Evolutionary conservation across 331 rosid species (phyloP).

Genomic region (Pyracantha coccinea): DNA sequence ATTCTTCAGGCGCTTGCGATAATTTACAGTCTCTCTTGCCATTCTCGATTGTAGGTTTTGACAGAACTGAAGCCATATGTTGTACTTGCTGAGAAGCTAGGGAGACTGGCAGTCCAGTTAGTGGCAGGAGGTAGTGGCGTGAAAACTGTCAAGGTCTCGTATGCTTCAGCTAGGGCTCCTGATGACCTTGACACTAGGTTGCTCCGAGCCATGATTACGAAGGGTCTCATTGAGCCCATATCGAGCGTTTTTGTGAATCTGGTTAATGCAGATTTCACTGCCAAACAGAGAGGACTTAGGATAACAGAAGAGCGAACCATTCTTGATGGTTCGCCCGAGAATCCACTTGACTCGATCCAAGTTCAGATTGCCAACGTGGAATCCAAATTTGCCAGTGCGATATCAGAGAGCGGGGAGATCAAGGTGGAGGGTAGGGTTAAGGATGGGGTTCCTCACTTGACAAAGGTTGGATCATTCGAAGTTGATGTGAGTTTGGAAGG

Average conservation of each 20-base stretch:
- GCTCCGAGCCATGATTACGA: slow-evolving; percentile 96
- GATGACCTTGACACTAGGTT: slow-evolving; percentile 97
- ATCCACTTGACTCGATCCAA: slow-evolving; percentile 70
- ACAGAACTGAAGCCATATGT: slow-evolving; percentile 69
- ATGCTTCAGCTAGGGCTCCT: slow-evolving; percentile 84
- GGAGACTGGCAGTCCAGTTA: slow-evolving; percentile 81
- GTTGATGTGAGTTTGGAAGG: slow-evolving; percentile 97
- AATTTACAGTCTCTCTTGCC: background rate
- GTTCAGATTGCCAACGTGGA: slow-evolving; percentile 97
- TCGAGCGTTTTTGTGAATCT: slow-evolving; percentile 84
- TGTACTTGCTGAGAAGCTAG: slow-evolving; percentile 74
- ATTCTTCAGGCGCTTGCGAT: background rate
- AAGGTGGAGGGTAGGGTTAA: slow-evolving; percentile 85
- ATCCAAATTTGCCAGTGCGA: slow-evolving; percentile 86
- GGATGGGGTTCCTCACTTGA: slow-evolving; percentile 86
- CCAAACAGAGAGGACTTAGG: slow-evolving; percentile 90
- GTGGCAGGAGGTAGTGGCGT: slow-evolving; percentile 99
- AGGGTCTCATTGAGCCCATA: slow-evolving; percentile 97
- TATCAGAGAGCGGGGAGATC: slow-evolving; percentile 82
- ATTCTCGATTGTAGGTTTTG: slow-evolving; percentile 44
- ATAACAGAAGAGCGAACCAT: slow-evolving; percentile 71
- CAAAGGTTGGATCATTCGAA: slow-evolving; percentile 92
- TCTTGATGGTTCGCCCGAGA: slow-evolving; percentile 90
- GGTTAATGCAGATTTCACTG: slow-evolving; percentile 97
- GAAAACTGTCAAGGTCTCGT: slow-evolving; percentile 79